A percentile compares a stretch with the other conserved stretches of the same genome.
Evolutionary conservation across 129 eudicot species (phyloP).

Genomic region (Lactuca sativa): DNA sequence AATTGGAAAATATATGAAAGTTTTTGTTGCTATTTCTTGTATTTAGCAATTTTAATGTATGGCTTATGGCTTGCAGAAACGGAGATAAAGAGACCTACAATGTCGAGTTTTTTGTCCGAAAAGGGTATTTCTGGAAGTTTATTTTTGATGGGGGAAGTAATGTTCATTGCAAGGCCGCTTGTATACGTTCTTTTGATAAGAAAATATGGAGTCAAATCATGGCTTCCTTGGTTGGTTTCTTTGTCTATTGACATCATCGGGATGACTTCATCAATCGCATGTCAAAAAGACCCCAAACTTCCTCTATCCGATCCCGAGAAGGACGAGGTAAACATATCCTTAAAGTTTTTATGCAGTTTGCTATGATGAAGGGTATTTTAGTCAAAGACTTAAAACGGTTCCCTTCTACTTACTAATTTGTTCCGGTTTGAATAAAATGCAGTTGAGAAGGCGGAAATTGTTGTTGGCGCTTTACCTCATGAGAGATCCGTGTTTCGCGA

Average conservation of each 20-base stretch:
- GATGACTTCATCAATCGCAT: constrained; percentile 41
- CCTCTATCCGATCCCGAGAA: constrained; percentile 57
- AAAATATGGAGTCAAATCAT: constrained; percentile 75
- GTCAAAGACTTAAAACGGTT: neutral
- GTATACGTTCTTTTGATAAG: constrained; percentile 79
- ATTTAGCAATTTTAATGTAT: neutral
- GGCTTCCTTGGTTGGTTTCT: constrained; percentile 87
- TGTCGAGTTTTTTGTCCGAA: constrained; percentile 67
- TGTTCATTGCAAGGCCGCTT: constrained; percentile 73
- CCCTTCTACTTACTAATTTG: neutral
- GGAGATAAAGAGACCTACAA: constrained; percentile 48
- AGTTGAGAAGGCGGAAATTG: constrained; percentile 83
- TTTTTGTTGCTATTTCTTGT: neutral
- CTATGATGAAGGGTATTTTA: neutral
- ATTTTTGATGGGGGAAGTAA: constrained; percentile 64
- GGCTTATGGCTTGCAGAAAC: constrained; percentile 34
- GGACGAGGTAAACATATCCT: constrained; percentile 59
- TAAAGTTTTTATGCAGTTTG: neutral
- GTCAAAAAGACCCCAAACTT: constrained; percentile 31
- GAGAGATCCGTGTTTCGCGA: constrained; percentile 94
- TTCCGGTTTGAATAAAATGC: constrained; percentile 17
- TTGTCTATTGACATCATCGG: constrained; percentile 65
- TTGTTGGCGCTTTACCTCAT: constrained; percentile 89
- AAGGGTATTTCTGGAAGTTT: constrained; percentile 74
- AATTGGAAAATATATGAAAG: neutral